Conservation (phyloP, 352 stramenopile species). For the Phytophthora europaea region DNA sequence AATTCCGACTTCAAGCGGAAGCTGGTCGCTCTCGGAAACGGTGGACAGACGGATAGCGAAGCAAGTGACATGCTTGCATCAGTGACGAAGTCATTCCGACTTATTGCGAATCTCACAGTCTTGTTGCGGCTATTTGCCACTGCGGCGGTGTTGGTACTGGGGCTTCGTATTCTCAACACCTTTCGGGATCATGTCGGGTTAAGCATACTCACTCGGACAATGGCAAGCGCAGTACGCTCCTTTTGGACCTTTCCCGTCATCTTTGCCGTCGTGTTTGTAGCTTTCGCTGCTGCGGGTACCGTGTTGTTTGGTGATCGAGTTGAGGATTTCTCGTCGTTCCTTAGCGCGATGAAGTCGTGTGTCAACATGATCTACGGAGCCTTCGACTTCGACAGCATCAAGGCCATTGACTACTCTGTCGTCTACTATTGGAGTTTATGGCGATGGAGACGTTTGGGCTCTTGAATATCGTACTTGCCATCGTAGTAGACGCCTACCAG, state of each 20-base stretch:
- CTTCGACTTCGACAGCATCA: slow-evolving; percentile 68
- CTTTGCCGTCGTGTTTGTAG: slow-evolving; percentile 65
- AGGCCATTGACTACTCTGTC: slow-evolving; percentile 55
- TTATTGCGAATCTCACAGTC: slow-evolving; percentile 43
- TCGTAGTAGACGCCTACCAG: slow-evolving; percentile 70
- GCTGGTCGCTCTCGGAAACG: slow-evolving; percentile 44
- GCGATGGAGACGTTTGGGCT: slow-evolving; percentile 71
- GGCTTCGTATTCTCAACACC: slow-evolving; percentile 51
- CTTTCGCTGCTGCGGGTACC: slow-evolving; percentile 54
- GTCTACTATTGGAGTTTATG: slow-evolving; percentile 78
- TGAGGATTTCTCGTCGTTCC: slow-evolving; percentile 55
- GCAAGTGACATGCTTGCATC: slow-evolving; percentile 23
- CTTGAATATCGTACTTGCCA: slow-evolving; percentile 82
- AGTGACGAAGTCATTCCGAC: slow-evolving; percentile 34
- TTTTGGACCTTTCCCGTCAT: slow-evolving; percentile 70
- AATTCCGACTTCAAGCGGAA: slow-evolving; percentile 50
- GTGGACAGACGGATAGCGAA: slow-evolving; percentile 35
- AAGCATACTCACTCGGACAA: slow-evolving; percentile 66
- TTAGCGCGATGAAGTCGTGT: slow-evolving; percentile 58
- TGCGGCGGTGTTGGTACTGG: slow-evolving; percentile 43
- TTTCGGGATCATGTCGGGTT: slow-evolving; percentile 68
- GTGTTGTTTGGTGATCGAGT: slow-evolving; percentile 71
- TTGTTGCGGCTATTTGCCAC: slow-evolving; percentile 49
- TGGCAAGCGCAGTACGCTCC: slow-evolving; percentile 54
- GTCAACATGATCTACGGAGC: slow-evolving; percentile 78